A percentile compares a stretch with the other conserved stretches of the same genome.
These are phyloP conservation scores for Phialemonium atrogriseum DNA, from an alignment of 2,329 filamentous ascomycete species.

Conservation along the genomic window DNA sequence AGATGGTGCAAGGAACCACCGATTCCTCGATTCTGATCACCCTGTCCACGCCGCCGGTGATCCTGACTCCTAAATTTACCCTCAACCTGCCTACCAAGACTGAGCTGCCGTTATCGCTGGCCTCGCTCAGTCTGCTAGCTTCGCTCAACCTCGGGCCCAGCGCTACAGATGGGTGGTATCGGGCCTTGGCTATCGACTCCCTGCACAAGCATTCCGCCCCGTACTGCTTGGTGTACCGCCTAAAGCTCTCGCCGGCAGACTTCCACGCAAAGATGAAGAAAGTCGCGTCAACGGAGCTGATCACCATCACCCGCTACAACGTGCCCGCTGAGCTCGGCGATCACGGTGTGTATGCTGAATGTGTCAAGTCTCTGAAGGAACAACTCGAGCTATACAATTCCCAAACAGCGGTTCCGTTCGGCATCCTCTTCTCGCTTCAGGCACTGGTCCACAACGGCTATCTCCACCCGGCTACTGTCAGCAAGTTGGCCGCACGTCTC, in stretches of 20 bases:
- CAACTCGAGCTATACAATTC: conserved; percentile 19
- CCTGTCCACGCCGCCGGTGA: conserved; percentile 39
- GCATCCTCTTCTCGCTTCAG: conserved; percentile 53
- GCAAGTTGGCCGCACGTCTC: conserved; percentile 36
- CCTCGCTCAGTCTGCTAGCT: too few species aligned
- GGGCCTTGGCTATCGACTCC: conserved; percentile 5
- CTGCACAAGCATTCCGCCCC: conserved; percentile 19
- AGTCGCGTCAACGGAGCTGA: conserved; percentile 11
- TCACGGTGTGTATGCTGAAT: not conserved
- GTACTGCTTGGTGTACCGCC: conserved; percentile 21
- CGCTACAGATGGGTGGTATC: too few species aligned
- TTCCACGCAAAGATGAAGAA: conserved; percentile 18
- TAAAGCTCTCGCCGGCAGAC: conserved; percentile 6
- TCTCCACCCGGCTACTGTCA: conserved; percentile 46
- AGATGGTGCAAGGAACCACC: conserved; percentile 30
- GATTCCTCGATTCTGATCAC: conserved; percentile 37
- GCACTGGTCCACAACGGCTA: conserved; percentile 55
- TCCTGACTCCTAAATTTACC: conserved; percentile 16
- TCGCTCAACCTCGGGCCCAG: too few species aligned
- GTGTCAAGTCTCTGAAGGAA: conserved; percentile 24
- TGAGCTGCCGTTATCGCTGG: too few species aligned
- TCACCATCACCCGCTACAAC: conserved; percentile 4
- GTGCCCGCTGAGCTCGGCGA: not conserved
- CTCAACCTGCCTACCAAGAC: too few species aligned
- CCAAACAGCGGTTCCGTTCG: conserved; percentile 35